Evolutionary conservation across 768 basidiomycete species (phyloP), one percentile per base, ranked within the genome.

Genomic region (Pisolithus albus): DNA sequence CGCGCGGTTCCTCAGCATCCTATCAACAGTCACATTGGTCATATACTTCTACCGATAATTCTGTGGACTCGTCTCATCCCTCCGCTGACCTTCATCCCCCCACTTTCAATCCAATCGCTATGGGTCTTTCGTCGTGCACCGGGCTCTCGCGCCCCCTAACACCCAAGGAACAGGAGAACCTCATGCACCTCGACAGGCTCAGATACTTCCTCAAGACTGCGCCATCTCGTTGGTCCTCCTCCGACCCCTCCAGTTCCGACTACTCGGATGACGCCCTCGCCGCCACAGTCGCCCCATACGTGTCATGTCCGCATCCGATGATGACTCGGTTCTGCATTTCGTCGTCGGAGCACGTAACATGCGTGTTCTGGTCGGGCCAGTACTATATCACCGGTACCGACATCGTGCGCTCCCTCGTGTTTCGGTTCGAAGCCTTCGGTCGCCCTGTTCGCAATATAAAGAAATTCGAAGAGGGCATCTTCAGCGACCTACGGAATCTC

Each of bases 361-460:
- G 94, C 64, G 88, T 96, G 9, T 77, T 91, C 16, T 97, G 94
- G 94, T 82, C 84, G 46, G 86, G 92, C 7, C 76, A 89, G 30
- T 93, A 92, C 63, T 90, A 95, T 63, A 91, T 97, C 70, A 95
- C 93, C 2, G 94, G 94, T 30, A 97, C 94, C 6, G 94, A 97
- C 70, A 96, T 97, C 64, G 93, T 97, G 28, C 80, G 94, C 56
- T 91, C 92, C 4, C 75, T 97, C 47, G 86, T 92, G n/a, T 95
- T 96, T 67, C 81, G 93, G 18, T 93, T 95, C 68, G 88, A 92
- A 72, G 86, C 88, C 38, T 95, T 95, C 61, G 89, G 90, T 2
- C 75, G 94, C 8, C 94, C 93, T 0, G 91, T 97, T 38, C 75
- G 79, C 51, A 91, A 92, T 61, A 87, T 92, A 79, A 96, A 96